A percentile compares a stretch with the other conserved stretches of the same genome.
phyloP scores from a whole-genome alignment of 2,329 filamentous ascomycete species.

The Cercospora nicotianae region DNA sequence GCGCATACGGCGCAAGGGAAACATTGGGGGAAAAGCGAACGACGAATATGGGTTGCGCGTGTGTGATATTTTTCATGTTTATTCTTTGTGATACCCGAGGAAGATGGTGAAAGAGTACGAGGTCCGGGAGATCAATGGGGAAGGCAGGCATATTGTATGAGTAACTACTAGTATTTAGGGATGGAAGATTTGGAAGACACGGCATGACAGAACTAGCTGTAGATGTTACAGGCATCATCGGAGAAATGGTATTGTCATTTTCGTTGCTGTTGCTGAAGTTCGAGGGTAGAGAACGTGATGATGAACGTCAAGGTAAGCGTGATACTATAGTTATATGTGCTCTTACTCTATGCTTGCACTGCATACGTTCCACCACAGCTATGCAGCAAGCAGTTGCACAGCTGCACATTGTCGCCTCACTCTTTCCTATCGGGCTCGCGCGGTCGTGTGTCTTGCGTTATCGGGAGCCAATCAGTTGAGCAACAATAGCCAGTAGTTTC shows the following conservation, averaged over 20 bases:
- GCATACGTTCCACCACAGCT: background rate
- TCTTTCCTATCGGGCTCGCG: background rate
- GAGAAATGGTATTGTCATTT: background rate
- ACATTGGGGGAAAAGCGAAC: background rate
- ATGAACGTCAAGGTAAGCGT: no score
- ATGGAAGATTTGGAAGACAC: background rate
- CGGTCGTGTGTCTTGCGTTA: background rate
- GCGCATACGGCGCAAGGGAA: conserved; percentile 2
- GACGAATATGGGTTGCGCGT: background rate
- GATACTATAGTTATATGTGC: no score
- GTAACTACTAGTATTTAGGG: background rate
- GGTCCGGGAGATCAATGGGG: background rate
- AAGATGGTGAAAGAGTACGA: conserved; percentile 6
- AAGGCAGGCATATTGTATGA: background rate
- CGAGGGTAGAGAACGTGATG: background rate
- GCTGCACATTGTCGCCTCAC: background rate
- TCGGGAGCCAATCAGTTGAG: background rate
- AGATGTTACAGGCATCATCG: conserved; percentile 15
- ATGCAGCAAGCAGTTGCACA: background rate
- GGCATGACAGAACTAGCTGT: conserved; percentile 3
- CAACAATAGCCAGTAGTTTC: background rate
- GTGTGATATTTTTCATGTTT: conserved; percentile 16
- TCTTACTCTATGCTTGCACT: background rate
- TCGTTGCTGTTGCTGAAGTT: background rate
- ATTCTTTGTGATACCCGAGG: conserved; percentile 29